A percentile compares a stretch with the other conserved stretches of the same genome.
Conservation (phyloP, 2,329 filamentous ascomycete genomes). For the Hypoxylon sp. region DNA sequence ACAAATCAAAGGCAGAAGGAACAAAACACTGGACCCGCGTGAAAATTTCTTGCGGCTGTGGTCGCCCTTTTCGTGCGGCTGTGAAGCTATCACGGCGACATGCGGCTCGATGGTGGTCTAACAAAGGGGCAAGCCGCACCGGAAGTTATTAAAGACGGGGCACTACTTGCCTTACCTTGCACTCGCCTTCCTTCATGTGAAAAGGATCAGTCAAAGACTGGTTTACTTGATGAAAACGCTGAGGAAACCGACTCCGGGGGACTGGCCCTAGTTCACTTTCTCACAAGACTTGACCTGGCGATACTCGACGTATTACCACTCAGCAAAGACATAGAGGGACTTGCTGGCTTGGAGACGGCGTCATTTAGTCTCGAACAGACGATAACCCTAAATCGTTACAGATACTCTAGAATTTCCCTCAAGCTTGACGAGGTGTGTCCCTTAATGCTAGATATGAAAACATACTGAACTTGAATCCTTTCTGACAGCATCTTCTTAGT, state of each 20-base stretch:
- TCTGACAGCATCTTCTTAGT: neutral
- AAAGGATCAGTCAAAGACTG: neutral
- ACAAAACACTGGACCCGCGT: neutral
- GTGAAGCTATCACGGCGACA: constrained; percentile 20
- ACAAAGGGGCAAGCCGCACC: neutral
- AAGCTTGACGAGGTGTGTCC: neutral
- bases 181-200: neutral
- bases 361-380: neutral
- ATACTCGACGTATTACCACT: neutral
- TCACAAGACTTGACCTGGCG: constrained; percentile 13
- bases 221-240: neutral
- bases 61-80: neutral
- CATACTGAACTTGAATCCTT: neutral
- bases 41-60: neutral
- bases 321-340: neutral
- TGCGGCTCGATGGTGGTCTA: neutral
- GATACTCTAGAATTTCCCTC: neutral
- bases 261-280: constrained; percentile 2
- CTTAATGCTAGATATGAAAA: neutral
- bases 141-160: no score
- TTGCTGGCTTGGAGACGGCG: no score
- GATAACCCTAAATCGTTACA: neutral
- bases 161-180: neutral
- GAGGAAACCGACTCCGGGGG: neutral
- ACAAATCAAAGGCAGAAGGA: neutral